phyloP scores from a whole-genome alignment of 768 basidiomycete species.

The Russula foetens region DNA sequence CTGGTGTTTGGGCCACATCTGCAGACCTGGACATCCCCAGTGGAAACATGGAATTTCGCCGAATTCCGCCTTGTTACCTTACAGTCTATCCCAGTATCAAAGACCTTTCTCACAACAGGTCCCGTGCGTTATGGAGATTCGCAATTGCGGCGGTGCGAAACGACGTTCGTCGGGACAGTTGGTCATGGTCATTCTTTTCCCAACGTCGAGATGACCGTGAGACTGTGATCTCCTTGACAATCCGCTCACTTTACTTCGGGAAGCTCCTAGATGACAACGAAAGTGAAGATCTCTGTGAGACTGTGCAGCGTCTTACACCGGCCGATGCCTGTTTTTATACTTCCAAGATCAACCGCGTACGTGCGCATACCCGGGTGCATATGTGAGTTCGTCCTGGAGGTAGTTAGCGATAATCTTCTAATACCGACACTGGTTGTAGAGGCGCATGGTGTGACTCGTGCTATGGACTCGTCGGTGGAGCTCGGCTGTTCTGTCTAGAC shows the following conservation, averaged over 20 bases:
- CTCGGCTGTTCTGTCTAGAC: constrained; percentile 28
- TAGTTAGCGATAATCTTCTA: background rate
- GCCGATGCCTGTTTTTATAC: constrained; percentile 23
- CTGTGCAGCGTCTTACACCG: too few relatives aligned
- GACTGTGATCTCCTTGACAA: constrained; percentile 23
- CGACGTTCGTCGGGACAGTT: constrained; percentile 22
- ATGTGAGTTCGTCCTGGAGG: constrained; percentile 10
- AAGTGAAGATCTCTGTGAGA: constrained; percentile 7
- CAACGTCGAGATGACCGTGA: too few relatives aligned
- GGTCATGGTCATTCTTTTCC: constrained; percentile 29
- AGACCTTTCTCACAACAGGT: constrained; percentile 21
- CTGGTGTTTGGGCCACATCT: background rate
- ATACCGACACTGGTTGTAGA: background rate
- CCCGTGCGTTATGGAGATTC: constrained; percentile 27
- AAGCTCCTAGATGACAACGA: constrained; percentile 18
- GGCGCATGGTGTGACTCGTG: too few relatives aligned
- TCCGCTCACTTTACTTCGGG: constrained; percentile 22
- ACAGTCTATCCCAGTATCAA: too few relatives aligned
- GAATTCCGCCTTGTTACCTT: too few relatives aligned
- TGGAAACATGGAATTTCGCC: too few relatives aligned
- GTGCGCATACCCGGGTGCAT: constrained; percentile 23
- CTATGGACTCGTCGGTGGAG: too few relatives aligned
- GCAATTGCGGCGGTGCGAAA: constrained; percentile 24
- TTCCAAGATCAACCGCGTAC: constrained; percentile 17
- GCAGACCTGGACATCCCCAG: constrained; percentile 19